These are phyloP conservation scores for Trichoderma sp. DNA, from an alignment of 2,329 filamentous ascomycete species.

Conservation along the genomic window DNA sequence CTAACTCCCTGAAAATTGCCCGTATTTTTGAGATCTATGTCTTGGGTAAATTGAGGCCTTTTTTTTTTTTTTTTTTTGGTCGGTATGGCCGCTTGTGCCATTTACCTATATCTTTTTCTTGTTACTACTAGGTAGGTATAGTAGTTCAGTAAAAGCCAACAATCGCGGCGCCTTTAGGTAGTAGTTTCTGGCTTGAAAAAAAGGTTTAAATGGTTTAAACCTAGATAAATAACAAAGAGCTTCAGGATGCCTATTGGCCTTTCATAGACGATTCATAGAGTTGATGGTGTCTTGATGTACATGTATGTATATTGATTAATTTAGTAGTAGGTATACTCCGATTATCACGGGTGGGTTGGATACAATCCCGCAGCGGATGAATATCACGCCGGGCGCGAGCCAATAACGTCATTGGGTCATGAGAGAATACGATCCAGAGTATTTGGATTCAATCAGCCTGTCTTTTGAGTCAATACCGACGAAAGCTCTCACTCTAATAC, in stretches of 20 bases:
- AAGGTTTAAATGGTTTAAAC: not conserved
- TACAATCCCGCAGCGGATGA: not conserved
- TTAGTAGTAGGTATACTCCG: not conserved
- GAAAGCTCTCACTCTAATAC: too few relatives aligned
- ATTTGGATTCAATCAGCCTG: not conserved
- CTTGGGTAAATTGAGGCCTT: not conserved
- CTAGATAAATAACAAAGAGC: not conserved
- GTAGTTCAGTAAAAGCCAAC: not conserved
- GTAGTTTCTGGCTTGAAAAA: too few relatives aligned
- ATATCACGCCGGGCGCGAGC: not conserved
- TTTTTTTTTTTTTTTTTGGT: not conserved
- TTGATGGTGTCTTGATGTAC: not conserved
- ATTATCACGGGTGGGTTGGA: not conserved
- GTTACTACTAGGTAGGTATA: too few relatives aligned
- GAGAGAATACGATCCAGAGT: too few relatives aligned
- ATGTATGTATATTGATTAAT: too few relatives aligned
- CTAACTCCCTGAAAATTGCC: too few relatives aligned
- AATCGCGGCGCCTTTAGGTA: not conserved
- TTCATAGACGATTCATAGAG: not conserved
- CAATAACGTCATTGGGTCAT: constrained; percentile 2
- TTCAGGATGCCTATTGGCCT: not conserved
- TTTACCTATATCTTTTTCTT: too few relatives aligned
- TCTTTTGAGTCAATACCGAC: not conserved
- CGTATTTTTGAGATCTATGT: not conserved
- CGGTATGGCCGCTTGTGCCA: not conserved